Evolutionary conservation across 148 eudicot genomes (phyloP), one percentile per base, ranked within the genome.

Genomic region (Persicaria maculosa): DNA sequence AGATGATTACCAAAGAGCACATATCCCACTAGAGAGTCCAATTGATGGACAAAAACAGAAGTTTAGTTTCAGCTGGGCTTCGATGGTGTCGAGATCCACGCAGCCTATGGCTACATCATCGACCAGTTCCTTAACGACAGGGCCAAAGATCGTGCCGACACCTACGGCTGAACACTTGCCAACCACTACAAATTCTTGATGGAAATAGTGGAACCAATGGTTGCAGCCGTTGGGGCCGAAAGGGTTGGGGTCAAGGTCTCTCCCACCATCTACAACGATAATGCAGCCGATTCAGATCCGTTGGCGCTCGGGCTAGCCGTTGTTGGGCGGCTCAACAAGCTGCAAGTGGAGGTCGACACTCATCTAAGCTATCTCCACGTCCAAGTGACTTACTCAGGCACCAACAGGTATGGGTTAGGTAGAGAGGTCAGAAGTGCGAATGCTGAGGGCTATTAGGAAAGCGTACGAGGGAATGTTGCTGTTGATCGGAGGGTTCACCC

Each of bases 81-180:
- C 77, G 97, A 92, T 77, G 97, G 97, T 3, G 78, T 94, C 62
- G 97, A 94, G 76, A 76, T 92, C 75, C 92, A 94, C 19, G 96
- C 83, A 53, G 97, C 97, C 52, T 88, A 87, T 57, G 97, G 98
- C 62, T 88, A 79, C 88, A 89, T 94, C 74, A 84, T 94, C 46
- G 96, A 92, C 68, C 98, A 94, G 77, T 94, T 94, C 82, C 73
- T 90, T 67, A 94, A 94, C 61, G 91, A 92, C 45, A 92, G 88
- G 3, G 84, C 92, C 80, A 91, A 94, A 72, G 93, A 88, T 11
- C 75, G 98, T 36, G 79, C 76, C 4, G 98, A 94, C 5, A 86
- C 81, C 62, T 91, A 90, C 53, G 98, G 96, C 12, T 97, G 98
- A 17, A 81, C 92, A 7, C 83, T 90, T 25, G 80, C 79, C 59